Percentiles rank a stretch among this genome's conserved stretches.
phyloP scores from a whole-genome alignment of 179 eudicot species.

The Silene coronaria region DNA sequence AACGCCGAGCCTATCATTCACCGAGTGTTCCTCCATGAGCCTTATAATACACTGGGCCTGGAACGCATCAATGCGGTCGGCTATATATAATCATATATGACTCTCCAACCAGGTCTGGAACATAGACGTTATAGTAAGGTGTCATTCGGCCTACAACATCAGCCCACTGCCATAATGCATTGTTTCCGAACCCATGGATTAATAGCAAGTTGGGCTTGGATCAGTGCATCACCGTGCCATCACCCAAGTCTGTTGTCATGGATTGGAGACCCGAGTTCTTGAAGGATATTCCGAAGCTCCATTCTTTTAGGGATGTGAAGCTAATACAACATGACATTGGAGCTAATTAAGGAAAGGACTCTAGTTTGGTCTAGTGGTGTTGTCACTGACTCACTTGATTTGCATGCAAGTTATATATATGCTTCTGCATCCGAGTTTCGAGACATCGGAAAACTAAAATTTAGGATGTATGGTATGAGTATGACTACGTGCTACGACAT shows the following conservation, averaged over 20 bases:
- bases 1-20: constrained; percentile 32
- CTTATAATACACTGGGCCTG: constrained; percentile 70
- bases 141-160: constrained; percentile 42
- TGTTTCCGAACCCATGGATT: constrained; percentile 83
- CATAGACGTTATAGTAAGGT: constrained; percentile 62
- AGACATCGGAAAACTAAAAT: too few species aligned
- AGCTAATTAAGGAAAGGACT: too few species aligned
- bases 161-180: constrained; percentile 77
- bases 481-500: neutral
- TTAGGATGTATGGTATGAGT: neutral
- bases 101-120: constrained; percentile 74
- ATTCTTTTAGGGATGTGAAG: constrained; percentile 43
- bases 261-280: constrained; percentile 55
- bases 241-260: constrained; percentile 38
- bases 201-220: constrained; percentile 55
- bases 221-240: constrained; percentile 57
- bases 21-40: constrained; percentile 44
- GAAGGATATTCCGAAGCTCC: constrained; percentile 38
- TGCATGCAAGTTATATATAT: too few species aligned
- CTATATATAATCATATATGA: constrained; percentile 47
- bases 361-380: too few species aligned
- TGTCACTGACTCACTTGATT: too few species aligned
- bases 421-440: too few species aligned
- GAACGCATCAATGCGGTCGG: constrained; percentile 59
- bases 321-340: constrained; percentile 41